Base-by-base conservation (phyloP, 805 yeast species). In the Kluyveromyces aestuarii region DNA sequence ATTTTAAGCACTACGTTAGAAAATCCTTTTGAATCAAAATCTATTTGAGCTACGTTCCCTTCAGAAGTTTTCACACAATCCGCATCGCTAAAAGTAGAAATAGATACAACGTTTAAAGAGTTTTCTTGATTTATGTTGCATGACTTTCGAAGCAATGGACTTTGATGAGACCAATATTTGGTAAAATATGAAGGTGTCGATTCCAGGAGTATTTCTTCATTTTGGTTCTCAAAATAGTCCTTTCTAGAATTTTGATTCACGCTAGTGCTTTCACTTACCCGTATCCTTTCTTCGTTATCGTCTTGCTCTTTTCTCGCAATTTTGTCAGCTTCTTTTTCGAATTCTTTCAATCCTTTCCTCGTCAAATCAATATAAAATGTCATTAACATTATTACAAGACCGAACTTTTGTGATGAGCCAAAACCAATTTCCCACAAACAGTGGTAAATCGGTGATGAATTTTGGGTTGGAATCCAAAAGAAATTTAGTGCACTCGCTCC, bases 121-220 rank as follows among this genome's bases (percentile, higher is more conserved):
- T 19, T 27, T 14, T 43, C 27, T 11, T n/a, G 7, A n/a, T 35
- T 7, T 16, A 35, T 10, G 13, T 43, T 43, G 35, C n/a, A 21
- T n/a, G 45, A 43, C 16, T 43, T 43, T 21, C 36, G 35, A 10
- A 43, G 39, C 30, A 43, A 36, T 14, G 45, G 45, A n/a, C 45
- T 43, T 43, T 16, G 39, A 27, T 37, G 39, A 13, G 4, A n/a
- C 17, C 18, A 17, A 37, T 17, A 37, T 37, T 37, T 16, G 25
- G 18, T 37, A 11, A 37, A 17, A 17, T 17, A 17, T 13, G 45
- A 38, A 10, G 45, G 45, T n/a, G 45, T 43, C 16, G 45, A 43
- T 21, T 43, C 39, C 39, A 43, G 45, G 19, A 43, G 39, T 33
- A 43, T 35, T 27, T 33, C 27, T n/a, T 16, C 27, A 35, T 43